Conservation (phyloP, 257 asterid genomes). For the Solanum ossicruentum region DNA sequence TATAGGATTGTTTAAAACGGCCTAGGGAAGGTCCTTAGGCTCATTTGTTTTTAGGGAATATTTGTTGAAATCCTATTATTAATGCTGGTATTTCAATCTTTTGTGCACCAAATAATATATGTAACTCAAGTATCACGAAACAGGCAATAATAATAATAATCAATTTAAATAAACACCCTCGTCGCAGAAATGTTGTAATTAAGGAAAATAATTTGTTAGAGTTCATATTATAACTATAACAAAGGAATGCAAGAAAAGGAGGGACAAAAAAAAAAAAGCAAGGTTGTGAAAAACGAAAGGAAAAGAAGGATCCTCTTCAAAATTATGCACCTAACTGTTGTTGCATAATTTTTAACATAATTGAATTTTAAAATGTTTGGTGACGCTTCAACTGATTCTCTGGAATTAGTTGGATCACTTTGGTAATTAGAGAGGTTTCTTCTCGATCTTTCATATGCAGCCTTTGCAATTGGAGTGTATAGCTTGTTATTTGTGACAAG, state of each 20-base stretch:
- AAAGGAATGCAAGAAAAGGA: neutral
- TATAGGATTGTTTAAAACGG: neutral
- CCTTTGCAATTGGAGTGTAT: too few relatives aligned
- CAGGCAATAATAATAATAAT: neutral
- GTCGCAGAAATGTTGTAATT: neutral
- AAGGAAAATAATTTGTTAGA: neutral
- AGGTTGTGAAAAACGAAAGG: neutral
- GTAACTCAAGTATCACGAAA: neutral
- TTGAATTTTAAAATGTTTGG: neutral
- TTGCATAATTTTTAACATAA: neutral
- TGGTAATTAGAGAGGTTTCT: neutral
- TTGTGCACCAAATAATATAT: neutral
- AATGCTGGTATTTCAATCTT: neutral
- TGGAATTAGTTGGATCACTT: neutral
- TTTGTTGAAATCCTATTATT: neutral
- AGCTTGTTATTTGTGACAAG: too few relatives aligned
- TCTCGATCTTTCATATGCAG: too few relatives aligned
- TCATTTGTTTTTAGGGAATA: too few relatives aligned
- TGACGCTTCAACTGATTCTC: neutral
- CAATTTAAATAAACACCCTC: neutral
- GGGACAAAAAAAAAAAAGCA: fast-evolving
- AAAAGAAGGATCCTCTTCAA: neutral
- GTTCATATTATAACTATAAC: neutral
- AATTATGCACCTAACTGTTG: neutral
- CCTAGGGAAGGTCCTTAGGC: too few relatives aligned